Evolutionary conservation across 2,329 filamentous ascomycete genomes (phyloP).

Genomic region (Elsinoe fawcettii): DNA sequence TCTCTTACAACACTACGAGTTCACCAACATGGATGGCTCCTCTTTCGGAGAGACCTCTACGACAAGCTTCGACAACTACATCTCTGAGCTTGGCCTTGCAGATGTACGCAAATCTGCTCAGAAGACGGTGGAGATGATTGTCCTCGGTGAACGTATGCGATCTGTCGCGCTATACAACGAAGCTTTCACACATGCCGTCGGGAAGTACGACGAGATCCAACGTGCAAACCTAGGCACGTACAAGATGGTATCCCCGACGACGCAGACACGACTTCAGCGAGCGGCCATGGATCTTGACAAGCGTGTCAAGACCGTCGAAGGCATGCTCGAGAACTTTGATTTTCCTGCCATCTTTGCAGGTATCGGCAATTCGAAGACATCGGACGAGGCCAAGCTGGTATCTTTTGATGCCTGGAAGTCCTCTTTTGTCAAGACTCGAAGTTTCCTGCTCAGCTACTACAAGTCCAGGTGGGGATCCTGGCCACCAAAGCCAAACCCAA

Average conservation of each 20-base stretch:
- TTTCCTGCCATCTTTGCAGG: slow-evolving; percentile 87
- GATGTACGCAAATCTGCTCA: slow-evolving; percentile 77
- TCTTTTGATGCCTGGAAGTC: slow-evolving; percentile 78
- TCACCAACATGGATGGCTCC: slow-evolving; percentile 54
- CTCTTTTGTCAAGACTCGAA: slow-evolving; percentile 65
- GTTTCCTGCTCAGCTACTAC: slow-evolving; percentile 65
- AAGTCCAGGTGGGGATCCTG: slow-evolving; percentile 62
- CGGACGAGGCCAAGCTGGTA: slow-evolving; percentile 65
- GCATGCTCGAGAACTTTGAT: slow-evolving; percentile 76
- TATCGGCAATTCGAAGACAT: slow-evolving; percentile 73
- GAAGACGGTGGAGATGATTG: slow-evolving; percentile 79
- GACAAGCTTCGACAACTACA: slow-evolving; percentile 63
- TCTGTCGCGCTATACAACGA: slow-evolving; percentile 79
- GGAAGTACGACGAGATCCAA: slow-evolving; percentile 69
- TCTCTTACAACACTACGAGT: slow-evolving; percentile 50
- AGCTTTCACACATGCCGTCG: slow-evolving; percentile 83
- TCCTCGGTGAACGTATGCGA: slow-evolving; percentile 83
- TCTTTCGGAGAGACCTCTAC: slow-evolving; percentile 56
- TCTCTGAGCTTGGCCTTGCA: slow-evolving; percentile 66
- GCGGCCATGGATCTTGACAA: slow-evolving; percentile 71
- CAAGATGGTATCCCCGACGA: slow-evolving; percentile 59
- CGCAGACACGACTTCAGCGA: slow-evolving; percentile 71
- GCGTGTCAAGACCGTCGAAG: slow-evolving; percentile 61
- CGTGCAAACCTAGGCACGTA: slow-evolving; percentile 62
- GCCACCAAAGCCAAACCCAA: slow-evolving; percentile 85